Base-by-base conservation (phyloP, 176 grass and related monocot genomes). In the Oryza nivara region DNA sequence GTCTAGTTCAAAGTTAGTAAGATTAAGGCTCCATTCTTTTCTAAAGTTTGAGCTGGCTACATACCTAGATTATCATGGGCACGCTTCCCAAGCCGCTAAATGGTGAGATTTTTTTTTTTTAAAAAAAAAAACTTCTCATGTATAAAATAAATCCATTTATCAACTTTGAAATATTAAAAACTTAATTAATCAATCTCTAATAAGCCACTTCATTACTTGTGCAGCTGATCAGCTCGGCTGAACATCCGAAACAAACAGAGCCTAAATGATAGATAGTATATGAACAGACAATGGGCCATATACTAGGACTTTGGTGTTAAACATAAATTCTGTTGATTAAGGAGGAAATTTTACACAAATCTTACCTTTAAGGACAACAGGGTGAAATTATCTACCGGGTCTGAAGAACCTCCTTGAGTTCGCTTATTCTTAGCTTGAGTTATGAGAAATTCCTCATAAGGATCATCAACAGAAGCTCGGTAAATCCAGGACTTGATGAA, bases 401-500 rank as follows among this genome's bases (percentile, higher is more conserved):
- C 76, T 38, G 19, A 78, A 76, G 81, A 67, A 49, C 20, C 72
- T 88, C 70, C 86, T 83, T 83, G 86, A 70, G 52, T 78, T 65
- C 63, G 49, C 80, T 79, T 88, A 78, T 70, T 69, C 60, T 89
- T 77, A 70, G 60, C 78, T 71, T 86, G 75, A 38, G 69, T 71
- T 73, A 89, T 78, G 63, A 98, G 84, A 87, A 98, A 98, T 85
- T 98, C 93, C 56, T 90, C 89, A 78, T 94, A 94, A 82, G 96
- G 96, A 75, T 98, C 93, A 32, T 95, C 67, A 6, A 95, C 77
- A 82, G 80, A 89, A 73, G 88, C 91, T 74, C 65, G 91, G 84
- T 95, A 98, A 87, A 98, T 95, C 96, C 96, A 98, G 84, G 84
- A 92, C 84, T 94, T 98, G 77, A 98, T 94, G 81, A 98, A 98